Percentiles rank a stretch among this genome's conserved stretches.
phyloP scores from a whole-genome alignment of 805 yeast species.

The Grigorovia humatica region DNA sequence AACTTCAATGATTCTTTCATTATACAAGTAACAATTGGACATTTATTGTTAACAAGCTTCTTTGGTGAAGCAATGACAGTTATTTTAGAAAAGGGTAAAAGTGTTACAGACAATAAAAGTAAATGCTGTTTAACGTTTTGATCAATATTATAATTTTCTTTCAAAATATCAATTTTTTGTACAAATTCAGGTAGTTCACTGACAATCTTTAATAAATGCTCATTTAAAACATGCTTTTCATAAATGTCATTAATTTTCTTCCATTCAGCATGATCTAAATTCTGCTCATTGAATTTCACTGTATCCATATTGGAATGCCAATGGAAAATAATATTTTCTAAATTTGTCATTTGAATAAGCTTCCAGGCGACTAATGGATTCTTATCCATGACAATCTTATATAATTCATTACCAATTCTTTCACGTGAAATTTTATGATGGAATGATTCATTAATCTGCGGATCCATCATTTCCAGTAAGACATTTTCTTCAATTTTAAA shows the following conservation, averaged over 20 bases:
- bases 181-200: slow-evolving; percentile 2
- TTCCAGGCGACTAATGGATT: slow-evolving; percentile 56
- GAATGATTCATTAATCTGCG: slow-evolving; percentile 48
- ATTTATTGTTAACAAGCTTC: slow-evolving; percentile 18
- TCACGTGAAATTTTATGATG: slow-evolving; percentile 75
- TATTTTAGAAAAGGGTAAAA: slow-evolving; percentile 17
- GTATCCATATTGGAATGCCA: slow-evolving; percentile 23
- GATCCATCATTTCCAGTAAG: slow-evolving; percentile 51
- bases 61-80: slow-evolving; percentile 20
- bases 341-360: slow-evolving; percentile 43
- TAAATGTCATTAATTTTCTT: slow-evolving; percentile 10
- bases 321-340: slow-evolving; percentile 51
- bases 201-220: slow-evolving; percentile 7
- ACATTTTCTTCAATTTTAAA: slow-evolving; percentile 55
- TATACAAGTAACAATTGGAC: slow-evolving; percentile 33
- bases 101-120: slow-evolving; percentile 8
- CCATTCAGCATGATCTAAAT: slow-evolving; percentile 8
- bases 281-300: slow-evolving; percentile 15
- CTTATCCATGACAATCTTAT: slow-evolving; percentile 58
- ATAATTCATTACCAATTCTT: slow-evolving; percentile 77
- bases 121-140: slow-evolving; percentile 13
- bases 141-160: slow-evolving; percentile 1
- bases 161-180: slow-evolving; percentile 5
- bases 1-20: slow-evolving; percentile 62
- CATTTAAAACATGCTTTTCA: slow-evolving; percentile 10